Evolutionary conservation across 1,284 basidiomycete genomes (phyloP).

Genomic region (Amylostereum areolatum): DNA sequence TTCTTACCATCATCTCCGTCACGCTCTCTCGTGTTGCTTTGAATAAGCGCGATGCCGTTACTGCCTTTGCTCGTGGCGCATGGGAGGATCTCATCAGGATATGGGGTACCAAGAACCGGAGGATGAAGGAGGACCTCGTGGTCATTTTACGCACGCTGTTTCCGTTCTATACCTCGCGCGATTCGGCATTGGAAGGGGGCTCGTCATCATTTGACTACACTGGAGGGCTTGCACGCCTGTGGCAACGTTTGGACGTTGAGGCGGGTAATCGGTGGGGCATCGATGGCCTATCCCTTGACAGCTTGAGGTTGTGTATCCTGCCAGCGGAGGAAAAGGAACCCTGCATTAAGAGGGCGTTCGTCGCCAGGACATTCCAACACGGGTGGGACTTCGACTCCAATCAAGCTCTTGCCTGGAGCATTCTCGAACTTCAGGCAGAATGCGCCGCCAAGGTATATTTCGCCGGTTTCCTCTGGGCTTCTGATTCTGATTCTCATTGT

Average conservation of each 20-base stretch:
- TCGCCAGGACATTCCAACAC: slow-evolving; percentile 58
- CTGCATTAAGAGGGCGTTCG: slow-evolving; percentile 37
- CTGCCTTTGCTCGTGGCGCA: slow-evolving; percentile 49
- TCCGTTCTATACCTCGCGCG: slow-evolving; percentile 52
- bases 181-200: slow-evolving; percentile 9
- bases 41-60: slow-evolving; percentile 58
- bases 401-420: slow-evolving; percentile 77
- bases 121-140: slow-evolving; percentile 63
- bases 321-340: slow-evolving; percentile 8
- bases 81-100: slow-evolving; percentile 64
- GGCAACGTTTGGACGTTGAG: slow-evolving; percentile 52
- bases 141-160: slow-evolving; percentile 65
- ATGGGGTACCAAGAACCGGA: slow-evolving; percentile 72
- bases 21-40: slow-evolving; percentile 68
- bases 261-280: slow-evolving; percentile 58
- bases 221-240: slow-evolving; percentile 47
- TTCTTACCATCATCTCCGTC: slow-evolving; percentile 61
- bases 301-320: slow-evolving; percentile 48
- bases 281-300: slow-evolving; percentile 58
- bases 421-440: slow-evolving; percentile 81
- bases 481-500: slow-evolving; percentile 12
- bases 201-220: slow-evolving; percentile 18
- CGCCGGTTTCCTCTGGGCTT: background rate
- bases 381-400: slow-evolving; percentile 66
- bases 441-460: slow-evolving; percentile 58